Evolutionary conservation across 305 asterid genomes (phyloP), one percentile per base, ranked within the genome.

Genomic region (Fraxinus floribunda): DNA sequence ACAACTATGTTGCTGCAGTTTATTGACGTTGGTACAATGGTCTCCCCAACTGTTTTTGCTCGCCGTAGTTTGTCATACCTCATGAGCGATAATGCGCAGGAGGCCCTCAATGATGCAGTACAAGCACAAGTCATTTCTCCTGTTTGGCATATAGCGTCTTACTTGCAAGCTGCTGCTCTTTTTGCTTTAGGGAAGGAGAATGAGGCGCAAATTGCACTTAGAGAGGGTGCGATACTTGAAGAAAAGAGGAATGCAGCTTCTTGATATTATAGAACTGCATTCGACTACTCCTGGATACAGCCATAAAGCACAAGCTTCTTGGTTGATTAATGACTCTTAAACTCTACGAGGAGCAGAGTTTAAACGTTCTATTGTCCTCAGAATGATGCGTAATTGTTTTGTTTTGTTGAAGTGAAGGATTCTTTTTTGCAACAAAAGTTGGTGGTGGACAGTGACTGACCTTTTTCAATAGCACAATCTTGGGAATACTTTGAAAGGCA

Each of bases 61-160:
- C 98, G 98, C 2, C 97, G 99, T 18, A 92, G 98, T 84, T 89
- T 95, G 83, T 92, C 97, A 16, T 82, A 95, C 89, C 97, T 95
- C 79, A 92, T 95, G 90, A 91, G 84, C 55, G 99, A 95, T 44
- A 83, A 88, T 16, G 20, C 99, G 5, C 90, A 81, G 85, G 98
- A 95, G 83, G 97, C 98, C 74, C 94, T 94, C 8, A 87, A 94
- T 9, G 99, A 95, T 80, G 98, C 99, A 60, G 97, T 93, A 79
- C 98, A 95, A 87, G 97, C 97, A 34, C 99, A 95, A 84, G 97
- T 94, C 26, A 93, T 95, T 86, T 94, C 99, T 5, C 99, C 99
- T 4, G 88, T 95, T 76, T 95, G 99, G 99, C 99, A 95, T 52
- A 89, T 94, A 32, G 98, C 99, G 55, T 94, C 98, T 0, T 95